Evolutionary conservation across 257 asterid species (phyloP), one percentile per base, ranked within the genome.

Genomic region (Fraxinus anomala): DNA sequence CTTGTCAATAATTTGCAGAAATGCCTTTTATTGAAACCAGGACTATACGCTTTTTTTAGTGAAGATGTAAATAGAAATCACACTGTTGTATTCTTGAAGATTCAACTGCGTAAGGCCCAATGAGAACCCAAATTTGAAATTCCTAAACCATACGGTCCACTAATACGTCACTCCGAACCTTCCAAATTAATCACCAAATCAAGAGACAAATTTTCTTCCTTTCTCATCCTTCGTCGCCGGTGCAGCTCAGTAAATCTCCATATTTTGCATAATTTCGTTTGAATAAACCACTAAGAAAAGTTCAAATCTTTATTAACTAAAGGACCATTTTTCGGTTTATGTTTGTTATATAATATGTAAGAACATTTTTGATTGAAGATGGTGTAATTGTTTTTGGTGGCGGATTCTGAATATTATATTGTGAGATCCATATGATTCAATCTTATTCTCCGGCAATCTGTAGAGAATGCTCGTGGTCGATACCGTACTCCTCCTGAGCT

Each of bases 381-480:
- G 23, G 61, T 17, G 61, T 19, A 14, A 51, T 51, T 51, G 61
- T 51, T 51, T 12, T 39, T 44, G 73, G 69, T 39, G 61, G 8
- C 67, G 21, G 80, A 82, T 77, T 78, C 63, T 33, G 70, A 81
- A 77, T 51, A 49, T 51, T 73, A 82, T 76, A 80, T 49, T 77
- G 23, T 14, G 73, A 67, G 85, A 80, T 81, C 76, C 84, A 23
- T 73, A 79, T 77, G 84, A 78, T 81, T 37, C 76, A 77, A 81
- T 79, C 81, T 81, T 59, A 21, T 21, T 59, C 30, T 1, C 30
- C 6, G 23, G 21, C 61, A 19, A 16, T 51, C 75, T 26, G 75
- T 77, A 34, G 82, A 76, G 23, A 19, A 83, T 86, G 89, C 87
- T 72, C 77, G 79, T 73, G 84, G 83, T 68, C 70, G n/a, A 70